phyloP scores from a whole-genome alignment of 805 yeast species.

The Starmerella apis region DNA sequence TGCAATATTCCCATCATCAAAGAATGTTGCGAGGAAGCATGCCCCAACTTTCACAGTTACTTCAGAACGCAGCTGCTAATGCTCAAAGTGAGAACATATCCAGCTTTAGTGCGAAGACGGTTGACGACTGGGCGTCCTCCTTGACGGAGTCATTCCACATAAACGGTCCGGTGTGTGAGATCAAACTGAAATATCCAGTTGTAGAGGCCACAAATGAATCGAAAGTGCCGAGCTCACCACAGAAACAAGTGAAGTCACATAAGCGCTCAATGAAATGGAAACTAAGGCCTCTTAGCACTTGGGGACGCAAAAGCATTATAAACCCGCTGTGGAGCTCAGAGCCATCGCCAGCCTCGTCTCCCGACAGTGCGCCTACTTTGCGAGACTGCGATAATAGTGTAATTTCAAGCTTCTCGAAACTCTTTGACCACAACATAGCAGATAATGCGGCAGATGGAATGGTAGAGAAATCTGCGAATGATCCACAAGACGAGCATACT shows the following conservation, averaged over 20 bases:
- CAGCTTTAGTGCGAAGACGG: slow-evolving; percentile 6
- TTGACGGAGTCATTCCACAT: slow-evolving; percentile 11
- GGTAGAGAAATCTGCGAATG: too few species aligned
- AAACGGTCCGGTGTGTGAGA: not conserved
- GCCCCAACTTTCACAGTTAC: slow-evolving; percentile 10
- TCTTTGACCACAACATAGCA: too few species aligned
- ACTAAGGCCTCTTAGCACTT: not conserved
- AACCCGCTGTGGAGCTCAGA: not conserved
- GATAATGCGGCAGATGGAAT: too few species aligned
- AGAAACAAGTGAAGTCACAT: not conserved
- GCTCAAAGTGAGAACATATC: not conserved
- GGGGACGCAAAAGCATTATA: not conserved
- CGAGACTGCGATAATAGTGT: not conserved
- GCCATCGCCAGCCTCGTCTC: not conserved
- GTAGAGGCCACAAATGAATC: not conserved
- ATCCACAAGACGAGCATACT: too few species aligned
- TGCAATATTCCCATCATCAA: not conserved
- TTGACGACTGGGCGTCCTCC: slow-evolving; percentile 12
- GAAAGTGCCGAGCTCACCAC: not conserved
- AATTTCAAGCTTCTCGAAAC: not conserved
- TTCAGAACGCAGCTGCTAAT: slow-evolving; percentile 15
- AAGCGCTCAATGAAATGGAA: not conserved
- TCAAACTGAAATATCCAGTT: not conserved
- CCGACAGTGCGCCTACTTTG: not conserved
- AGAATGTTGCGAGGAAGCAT: not conserved